A percentile compares a stretch with the other conserved stretches of the same genome.
Conservation (phyloP, 2,329 filamentous ascomycete genomes). For the Penicillium hesseltinei region DNA sequence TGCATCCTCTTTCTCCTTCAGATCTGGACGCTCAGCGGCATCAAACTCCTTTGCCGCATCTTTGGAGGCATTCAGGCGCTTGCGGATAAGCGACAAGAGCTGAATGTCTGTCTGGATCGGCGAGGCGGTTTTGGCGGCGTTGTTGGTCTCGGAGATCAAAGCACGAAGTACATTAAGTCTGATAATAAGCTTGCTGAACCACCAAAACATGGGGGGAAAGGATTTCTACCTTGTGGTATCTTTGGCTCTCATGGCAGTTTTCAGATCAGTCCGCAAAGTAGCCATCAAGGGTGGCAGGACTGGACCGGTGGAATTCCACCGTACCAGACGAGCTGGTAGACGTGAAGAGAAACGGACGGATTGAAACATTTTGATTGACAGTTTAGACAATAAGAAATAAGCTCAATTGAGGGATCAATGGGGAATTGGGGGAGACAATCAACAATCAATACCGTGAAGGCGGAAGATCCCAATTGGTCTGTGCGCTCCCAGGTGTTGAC, state of each 20-base stretch:
- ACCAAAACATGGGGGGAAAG: not conserved
- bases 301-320: constrained; percentile 43
- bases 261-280: constrained; percentile 48
- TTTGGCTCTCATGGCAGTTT: constrained; percentile 51
- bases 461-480: constrained; percentile 30
- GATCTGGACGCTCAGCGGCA: constrained; percentile 42
- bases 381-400: not conserved
- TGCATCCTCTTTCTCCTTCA: constrained; percentile 47
- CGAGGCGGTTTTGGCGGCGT: constrained; percentile 46
- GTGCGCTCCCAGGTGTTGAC: constrained; percentile 33
- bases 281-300: constrained; percentile 44
- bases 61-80: constrained; percentile 39
- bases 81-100: constrained; percentile 47
- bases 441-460: constrained; percentile 13
- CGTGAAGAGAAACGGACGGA: constrained; percentile 30
- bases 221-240: constrained; percentile 43
- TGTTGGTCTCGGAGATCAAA: constrained; percentile 51
- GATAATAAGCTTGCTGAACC: not conserved
- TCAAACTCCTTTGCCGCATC: constrained; percentile 44
- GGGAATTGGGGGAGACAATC: not conserved
- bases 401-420: constrained; percentile 4
- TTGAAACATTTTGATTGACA: constrained; percentile 32
- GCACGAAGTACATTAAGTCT: constrained; percentile 51
- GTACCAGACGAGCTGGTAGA: constrained; percentile 29
- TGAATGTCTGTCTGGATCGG: constrained; percentile 50